Conservation (phyloP, 129 eudicot genomes). For the Oenanthe sinensis region DNA sequence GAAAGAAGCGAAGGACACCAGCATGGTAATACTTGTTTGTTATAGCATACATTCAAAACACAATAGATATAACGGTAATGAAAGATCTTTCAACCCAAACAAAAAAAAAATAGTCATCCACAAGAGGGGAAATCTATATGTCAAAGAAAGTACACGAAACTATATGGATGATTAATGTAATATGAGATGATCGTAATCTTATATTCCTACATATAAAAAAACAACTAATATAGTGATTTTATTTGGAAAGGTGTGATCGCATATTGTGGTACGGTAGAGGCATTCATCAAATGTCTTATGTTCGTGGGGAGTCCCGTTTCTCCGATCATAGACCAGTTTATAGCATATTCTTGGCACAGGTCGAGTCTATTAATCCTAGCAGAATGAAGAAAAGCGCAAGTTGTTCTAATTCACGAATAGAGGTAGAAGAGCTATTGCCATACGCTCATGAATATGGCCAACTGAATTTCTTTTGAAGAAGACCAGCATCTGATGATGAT, state of each 20-base stretch:
- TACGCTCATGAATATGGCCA: constrained; percentile 39
- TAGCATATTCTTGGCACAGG: constrained; percentile 64
- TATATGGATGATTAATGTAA: not conserved
- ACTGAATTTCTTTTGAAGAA: constrained; percentile 24
- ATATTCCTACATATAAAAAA: not conserved
- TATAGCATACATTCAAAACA: not conserved
- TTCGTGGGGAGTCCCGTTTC: constrained; percentile 79
- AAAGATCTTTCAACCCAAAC: not conserved
- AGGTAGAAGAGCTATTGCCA: constrained; percentile 79
- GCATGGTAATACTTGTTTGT: constrained; percentile 61
- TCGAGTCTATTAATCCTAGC: constrained; percentile 54
- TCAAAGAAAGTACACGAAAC: not conserved
- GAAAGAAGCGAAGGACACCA: constrained; percentile 90
- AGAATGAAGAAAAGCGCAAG: constrained; percentile 44
- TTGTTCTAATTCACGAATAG: constrained; percentile 55
- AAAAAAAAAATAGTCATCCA: no score
- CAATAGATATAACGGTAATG: not conserved
- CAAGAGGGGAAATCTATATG: not conserved
- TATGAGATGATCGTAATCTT: not conserved
- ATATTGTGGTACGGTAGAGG: constrained; percentile 87
- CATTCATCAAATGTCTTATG: constrained; percentile 65
- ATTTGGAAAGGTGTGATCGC: constrained; percentile 79
- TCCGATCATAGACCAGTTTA: constrained; percentile 91
- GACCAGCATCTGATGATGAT: not conserved
- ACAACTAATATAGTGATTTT: not conserved